Conservation (phyloP, 495 filamentous ascomycete species). For the Clavariopsis aquatica region DNA sequence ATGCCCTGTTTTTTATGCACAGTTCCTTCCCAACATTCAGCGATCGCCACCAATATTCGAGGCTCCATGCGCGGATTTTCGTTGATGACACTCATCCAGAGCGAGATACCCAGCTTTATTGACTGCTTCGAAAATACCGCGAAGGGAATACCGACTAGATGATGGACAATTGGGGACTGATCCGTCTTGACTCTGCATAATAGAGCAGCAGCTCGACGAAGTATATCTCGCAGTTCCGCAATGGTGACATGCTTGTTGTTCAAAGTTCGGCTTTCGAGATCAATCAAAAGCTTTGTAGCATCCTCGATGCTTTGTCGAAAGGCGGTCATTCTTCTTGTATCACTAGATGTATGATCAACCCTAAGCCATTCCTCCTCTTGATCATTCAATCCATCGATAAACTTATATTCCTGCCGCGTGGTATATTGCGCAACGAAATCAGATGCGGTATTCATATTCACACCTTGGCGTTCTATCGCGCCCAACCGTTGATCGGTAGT, state of each 20-base stretch:
- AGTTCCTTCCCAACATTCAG: conserved; percentile 81
- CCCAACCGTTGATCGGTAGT: conserved; percentile 81
- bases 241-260: conserved; percentile 68
- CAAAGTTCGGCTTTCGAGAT: conserved; percentile 68
- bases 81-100: conserved; percentile 96
- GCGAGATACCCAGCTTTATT: conserved; percentile 89
- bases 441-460: conserved; percentile 82
- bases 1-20: conserved; percentile 73
- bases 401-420: conserved; percentile 90
- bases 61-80: conserved; percentile 89
- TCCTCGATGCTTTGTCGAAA: conserved; percentile 54
- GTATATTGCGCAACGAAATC: conserved; percentile 97
- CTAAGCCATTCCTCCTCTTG: conserved; percentile 63
- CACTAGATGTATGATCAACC: conserved; percentile 47
- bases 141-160: conserved; percentile 90
- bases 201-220: conserved; percentile 79
- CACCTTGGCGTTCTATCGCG: conserved; percentile 69
- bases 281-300: conserved; percentile 57
- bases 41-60: conserved; percentile 77
- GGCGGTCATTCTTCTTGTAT: not conserved
- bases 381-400: conserved; percentile 67
- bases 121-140: conserved; percentile 88
- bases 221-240: conserved; percentile 71
- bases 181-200: conserved; percentile 73
- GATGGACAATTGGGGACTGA: conserved; percentile 73